Percentiles rank a stretch among this genome's conserved stretches.
Conservation (phyloP, 1,139 yeast genomes). For the Debaryomyces nepalensis region DNA sequence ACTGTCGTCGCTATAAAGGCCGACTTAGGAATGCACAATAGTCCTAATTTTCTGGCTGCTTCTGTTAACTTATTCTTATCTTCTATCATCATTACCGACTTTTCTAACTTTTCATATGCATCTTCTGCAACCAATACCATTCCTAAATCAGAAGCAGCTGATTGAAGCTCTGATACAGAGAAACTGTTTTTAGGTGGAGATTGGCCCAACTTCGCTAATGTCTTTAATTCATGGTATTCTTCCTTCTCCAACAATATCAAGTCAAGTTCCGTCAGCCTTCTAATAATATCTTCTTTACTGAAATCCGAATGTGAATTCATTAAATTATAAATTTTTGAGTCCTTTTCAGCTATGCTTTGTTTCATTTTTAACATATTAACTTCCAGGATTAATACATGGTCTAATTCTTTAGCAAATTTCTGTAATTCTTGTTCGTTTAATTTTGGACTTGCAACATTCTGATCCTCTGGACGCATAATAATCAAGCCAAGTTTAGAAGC, state of each 20-base stretch:
- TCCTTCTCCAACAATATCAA: conserved; percentile 32
- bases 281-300: conserved; percentile 30
- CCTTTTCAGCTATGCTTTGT: conserved; percentile 40
- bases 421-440: conserved; percentile 22
- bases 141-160: conserved; percentile 33
- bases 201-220: conserved; percentile 15
- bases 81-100: conserved; percentile 24
- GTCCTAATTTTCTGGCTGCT: conserved; percentile 49
- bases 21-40: conserved; percentile 57
- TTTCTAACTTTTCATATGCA: conserved; percentile 30
- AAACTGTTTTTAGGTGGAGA: conserved; percentile 19
- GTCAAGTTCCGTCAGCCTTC: conserved; percentile 49
- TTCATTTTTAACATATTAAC: conserved; percentile 34
- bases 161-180: conserved; percentile 25
- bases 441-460: conserved; percentile 18
- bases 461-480: conserved; percentile 32
- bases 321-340: conserved; percentile 34
- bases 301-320: conserved; percentile 21
- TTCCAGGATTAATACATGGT: conserved; percentile 28
- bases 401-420: conserved; percentile 21
- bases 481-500: conserved; percentile 45
- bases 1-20: conserved; percentile 65
- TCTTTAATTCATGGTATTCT: conserved; percentile 36
- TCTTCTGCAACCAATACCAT: conserved; percentile 48
- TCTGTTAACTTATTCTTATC: conserved; percentile 28